Percentiles rank a stretch among this genome's conserved stretches.
phyloP scores from a whole-genome alignment of 2,329 filamentous ascomycete species.

The Xylariaceae sp. region DNA sequence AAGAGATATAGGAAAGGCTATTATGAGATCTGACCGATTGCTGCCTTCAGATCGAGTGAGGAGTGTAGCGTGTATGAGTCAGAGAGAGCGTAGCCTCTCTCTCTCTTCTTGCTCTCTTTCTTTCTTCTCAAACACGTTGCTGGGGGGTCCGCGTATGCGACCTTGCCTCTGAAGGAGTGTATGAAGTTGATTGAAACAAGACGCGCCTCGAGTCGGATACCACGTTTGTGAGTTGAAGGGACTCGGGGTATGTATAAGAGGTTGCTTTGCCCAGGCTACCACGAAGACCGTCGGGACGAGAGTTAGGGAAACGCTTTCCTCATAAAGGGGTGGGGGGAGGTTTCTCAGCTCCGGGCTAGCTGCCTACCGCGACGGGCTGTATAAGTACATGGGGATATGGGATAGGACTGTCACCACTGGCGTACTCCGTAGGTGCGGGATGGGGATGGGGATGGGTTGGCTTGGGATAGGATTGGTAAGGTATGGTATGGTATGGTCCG shows the following conservation, averaged over 20 bases:
- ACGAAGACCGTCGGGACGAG: not conserved
- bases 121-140: not conserved
- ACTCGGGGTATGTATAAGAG: not conserved
- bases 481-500: too few relatives aligned
- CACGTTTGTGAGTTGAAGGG: not conserved
- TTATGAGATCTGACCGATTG: not conserved
- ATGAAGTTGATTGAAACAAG: not conserved
- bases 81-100: not conserved
- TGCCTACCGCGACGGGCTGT: not conserved
- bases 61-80: too few relatives aligned
- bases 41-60: not conserved
- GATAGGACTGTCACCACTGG: not conserved
- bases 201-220: not conserved
- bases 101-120: not conserved
- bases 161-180: not conserved
- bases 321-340: not conserved
- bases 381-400: not conserved
- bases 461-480: too few relatives aligned
- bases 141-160: not conserved
- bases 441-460: too few relatives aligned
- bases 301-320: not conserved
- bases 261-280: not conserved
- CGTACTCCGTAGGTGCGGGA: too few relatives aligned
- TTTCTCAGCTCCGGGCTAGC: not conserved
- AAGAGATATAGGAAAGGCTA: not conserved